These are phyloP conservation scores for Pyrenopolyporus hunteri DNA, from an alignment of 495 filamentous ascomycete genomes.

Conservation along the genomic window DNA sequence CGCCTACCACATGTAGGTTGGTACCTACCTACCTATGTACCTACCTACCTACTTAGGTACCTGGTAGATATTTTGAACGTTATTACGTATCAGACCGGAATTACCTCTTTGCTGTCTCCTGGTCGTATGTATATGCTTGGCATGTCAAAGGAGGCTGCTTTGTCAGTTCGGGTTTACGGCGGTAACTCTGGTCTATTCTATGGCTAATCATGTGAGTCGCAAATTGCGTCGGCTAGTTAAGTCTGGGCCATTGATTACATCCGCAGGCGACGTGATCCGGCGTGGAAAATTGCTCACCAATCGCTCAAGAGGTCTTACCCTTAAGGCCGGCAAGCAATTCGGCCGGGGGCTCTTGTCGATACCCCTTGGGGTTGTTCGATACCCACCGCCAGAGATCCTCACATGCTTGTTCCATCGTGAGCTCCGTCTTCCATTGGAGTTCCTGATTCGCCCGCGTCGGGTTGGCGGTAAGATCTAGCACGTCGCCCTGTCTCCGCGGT, in stretches of 20 bases:
- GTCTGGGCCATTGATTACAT: conserved; percentile 18
- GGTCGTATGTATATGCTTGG: neutral
- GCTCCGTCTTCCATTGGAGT: conserved; percentile 89
- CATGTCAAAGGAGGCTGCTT: neutral
- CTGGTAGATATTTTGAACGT: no score
- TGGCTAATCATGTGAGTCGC: neutral
- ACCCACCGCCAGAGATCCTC: conserved; percentile 94
- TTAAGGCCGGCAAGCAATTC: conserved; percentile 78
- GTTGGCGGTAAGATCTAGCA: conserved; percentile 93
- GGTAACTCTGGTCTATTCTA: conserved; percentile 21
- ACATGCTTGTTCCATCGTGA: conserved; percentile 90
- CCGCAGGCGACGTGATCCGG: neutral
- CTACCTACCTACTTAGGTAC: no score
- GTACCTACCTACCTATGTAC: no score
- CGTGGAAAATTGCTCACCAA: neutral
- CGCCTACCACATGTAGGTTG: no score
- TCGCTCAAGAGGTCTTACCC: conserved; percentile 41
- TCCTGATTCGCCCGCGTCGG: conserved; percentile 84
- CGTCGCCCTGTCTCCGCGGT: conserved; percentile 82
- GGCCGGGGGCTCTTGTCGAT: conserved; percentile 86
- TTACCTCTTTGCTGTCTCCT: neutral
- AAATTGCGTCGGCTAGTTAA: conserved; percentile 10
- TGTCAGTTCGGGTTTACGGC: neutral
- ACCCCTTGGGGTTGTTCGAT: conserved; percentile 93
- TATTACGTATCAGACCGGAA: no score